A percentile compares a stretch with the other conserved stretches of the same genome.
phyloP scores from a whole-genome alignment of 1,284 basidiomycete genomes.

The Puccinia sorghi region DNA sequence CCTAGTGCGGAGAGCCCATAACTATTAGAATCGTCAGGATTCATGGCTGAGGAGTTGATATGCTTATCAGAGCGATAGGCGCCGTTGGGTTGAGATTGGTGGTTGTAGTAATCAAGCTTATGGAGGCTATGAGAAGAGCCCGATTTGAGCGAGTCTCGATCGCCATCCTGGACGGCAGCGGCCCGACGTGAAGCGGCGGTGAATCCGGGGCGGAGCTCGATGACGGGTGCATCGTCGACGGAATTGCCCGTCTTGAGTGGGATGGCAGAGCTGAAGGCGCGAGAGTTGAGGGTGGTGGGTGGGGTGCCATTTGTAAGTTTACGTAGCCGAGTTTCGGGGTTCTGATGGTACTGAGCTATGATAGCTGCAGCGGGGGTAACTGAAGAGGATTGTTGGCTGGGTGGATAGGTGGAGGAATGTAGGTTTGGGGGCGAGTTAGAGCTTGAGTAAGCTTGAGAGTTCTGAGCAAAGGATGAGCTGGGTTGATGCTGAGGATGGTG shows the following conservation, averaged over 20 bases:
- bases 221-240: constrained; percentile 37
- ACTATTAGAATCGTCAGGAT: constrained; percentile 15
- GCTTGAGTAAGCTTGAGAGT: constrained; percentile 20
- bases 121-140: constrained; percentile 39
- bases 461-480: background rate
- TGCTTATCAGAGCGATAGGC: constrained; percentile 4
- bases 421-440: constrained; percentile 16
- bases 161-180: constrained; percentile 23
- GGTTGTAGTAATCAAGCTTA: constrained; percentile 44
- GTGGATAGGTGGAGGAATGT: constrained; percentile 36
- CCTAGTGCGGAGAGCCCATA: constrained; percentile 20
- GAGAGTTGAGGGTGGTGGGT: constrained; percentile 2
- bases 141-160: constrained; percentile 41
- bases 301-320: constrained; percentile 26
- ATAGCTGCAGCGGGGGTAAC: constrained; percentile 44
- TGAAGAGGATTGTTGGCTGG: background rate
- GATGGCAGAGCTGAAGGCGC: constrained; percentile 37
- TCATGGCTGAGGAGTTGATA: background rate
- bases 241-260: constrained; percentile 35
- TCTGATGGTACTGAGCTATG: constrained; percentile 40
- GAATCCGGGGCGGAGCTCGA: constrained; percentile 34
- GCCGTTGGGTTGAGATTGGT: background rate
- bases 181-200: constrained; percentile 28
- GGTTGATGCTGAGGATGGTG: background rate
- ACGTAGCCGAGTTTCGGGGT: constrained; percentile 31